Conservation (phyloP, 306 rosid species). For the Adenanthera pavonina region DNA sequence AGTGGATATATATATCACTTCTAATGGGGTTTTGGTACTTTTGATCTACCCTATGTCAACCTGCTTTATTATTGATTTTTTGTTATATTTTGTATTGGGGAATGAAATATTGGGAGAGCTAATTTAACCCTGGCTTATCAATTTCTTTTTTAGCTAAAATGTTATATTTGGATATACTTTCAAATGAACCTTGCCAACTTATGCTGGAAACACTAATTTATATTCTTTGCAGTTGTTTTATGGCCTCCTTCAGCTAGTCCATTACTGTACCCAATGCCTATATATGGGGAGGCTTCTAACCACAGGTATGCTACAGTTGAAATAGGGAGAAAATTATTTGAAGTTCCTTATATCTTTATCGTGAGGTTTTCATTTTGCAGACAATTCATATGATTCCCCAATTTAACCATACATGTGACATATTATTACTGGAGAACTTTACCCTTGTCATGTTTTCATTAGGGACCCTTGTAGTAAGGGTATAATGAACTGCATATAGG, state of each 20-base stretch:
- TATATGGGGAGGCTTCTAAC: constrained; percentile 95
- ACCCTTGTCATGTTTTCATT: background rate
- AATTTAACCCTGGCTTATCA: background rate
- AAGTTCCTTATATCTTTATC: background rate
- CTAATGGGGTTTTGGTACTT: background rate
- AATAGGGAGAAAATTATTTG: background rate
- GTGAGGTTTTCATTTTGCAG: background rate
- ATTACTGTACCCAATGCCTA: constrained; percentile 77
- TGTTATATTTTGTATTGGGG: background rate
- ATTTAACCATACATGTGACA: background rate
- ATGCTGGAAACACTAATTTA: constrained; percentile 21
- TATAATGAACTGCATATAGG: background rate
- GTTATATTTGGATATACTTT: constrained; percentile 5
- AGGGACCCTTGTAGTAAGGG: background rate
- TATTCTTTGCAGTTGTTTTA: constrained; percentile 66
- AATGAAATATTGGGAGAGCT: constrained; percentile 21
- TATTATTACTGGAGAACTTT: background rate
- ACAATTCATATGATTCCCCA: background rate
- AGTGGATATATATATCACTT: background rate
- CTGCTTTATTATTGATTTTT: background rate
- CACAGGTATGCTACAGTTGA: constrained; percentile 67
- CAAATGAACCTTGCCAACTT: constrained; percentile 9
- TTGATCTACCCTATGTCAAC: background rate
- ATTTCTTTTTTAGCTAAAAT: constrained; percentile 5
- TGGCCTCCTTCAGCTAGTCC: constrained; percentile 98